Evolutionary conservation across 1,139 yeast species (phyloP).

Genomic region (Lodderomyces orthopsilosis): DNA sequence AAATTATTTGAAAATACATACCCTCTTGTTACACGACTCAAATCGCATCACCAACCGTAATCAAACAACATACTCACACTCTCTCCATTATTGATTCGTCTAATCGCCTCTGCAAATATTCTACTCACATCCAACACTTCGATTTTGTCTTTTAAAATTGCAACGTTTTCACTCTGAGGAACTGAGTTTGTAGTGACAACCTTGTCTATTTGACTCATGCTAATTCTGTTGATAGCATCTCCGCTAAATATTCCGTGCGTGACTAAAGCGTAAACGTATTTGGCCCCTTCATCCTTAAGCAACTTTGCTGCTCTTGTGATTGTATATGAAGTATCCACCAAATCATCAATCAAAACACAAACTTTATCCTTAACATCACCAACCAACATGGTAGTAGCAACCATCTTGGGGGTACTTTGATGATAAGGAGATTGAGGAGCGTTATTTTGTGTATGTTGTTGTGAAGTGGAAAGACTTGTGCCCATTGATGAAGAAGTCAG

Average conservation of each 20-base stretch:
- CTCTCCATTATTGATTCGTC: slow-evolving; percentile 97
- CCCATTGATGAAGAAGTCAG: slow-evolving; percentile 18
- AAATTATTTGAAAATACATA: no score
- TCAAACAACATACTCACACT: slow-evolving; percentile 91
- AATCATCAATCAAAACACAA: slow-evolving; percentile 86
- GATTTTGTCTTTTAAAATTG: slow-evolving; percentile 58
- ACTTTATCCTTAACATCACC: slow-evolving; percentile 86
- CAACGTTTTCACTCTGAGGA: slow-evolving; percentile 66
- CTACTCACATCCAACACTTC: slow-evolving; percentile 87
- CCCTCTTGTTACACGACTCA: no score
- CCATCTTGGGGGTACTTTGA: slow-evolving; percentile 21
- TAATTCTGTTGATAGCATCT: slow-evolving; percentile 76
- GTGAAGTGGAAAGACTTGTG: not conserved
- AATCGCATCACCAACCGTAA: slow-evolving; percentile 59
- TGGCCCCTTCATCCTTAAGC: slow-evolving; percentile 90
- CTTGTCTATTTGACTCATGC: slow-evolving; percentile 71
- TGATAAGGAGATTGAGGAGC: slow-evolving; percentile 9
- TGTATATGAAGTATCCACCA: slow-evolving; percentile 92
- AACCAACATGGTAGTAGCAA: slow-evolving; percentile 83
- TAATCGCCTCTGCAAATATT: slow-evolving; percentile 88
- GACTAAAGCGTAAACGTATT: slow-evolving; percentile 78
- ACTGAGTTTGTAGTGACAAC: slow-evolving; percentile 90
- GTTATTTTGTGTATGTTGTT: slow-evolving; percentile 5
- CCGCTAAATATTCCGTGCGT: slow-evolving; percentile 95
- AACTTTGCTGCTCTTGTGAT: slow-evolving; percentile 88